Evolutionary conservation across 2,329 filamentous ascomycete species (phyloP).

Genomic region (Penicillium sp.): DNA sequence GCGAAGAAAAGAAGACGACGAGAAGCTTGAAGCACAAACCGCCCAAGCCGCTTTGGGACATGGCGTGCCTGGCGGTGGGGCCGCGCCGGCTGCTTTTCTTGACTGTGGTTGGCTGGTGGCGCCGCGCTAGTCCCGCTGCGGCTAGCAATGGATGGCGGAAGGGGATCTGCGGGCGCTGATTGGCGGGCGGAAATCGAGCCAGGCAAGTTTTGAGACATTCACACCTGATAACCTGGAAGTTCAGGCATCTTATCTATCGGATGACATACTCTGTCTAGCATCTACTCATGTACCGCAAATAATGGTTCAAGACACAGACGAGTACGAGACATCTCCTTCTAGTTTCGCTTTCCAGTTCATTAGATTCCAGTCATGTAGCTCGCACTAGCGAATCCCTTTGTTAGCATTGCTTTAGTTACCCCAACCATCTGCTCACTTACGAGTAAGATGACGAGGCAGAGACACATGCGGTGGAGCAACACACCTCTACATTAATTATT

Average conservation of each 20-base stretch:
- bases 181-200: not conserved
- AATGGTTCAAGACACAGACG: too few species aligned
- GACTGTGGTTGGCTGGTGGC: not conserved
- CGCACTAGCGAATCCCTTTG: not conserved
- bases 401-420: too few species aligned
- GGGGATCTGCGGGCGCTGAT: not conserved
- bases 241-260: too few species aligned
- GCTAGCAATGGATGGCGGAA: not conserved
- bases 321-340: too few species aligned
- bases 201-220: constrained; percentile 8
- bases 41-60: not conserved
- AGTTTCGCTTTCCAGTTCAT: too few species aligned
- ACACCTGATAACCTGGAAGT: not conserved
- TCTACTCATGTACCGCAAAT: too few species aligned
- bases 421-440: not conserved
- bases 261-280: too few species aligned
- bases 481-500: not conserved
- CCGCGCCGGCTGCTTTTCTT: not conserved
- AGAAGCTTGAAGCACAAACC: not conserved
- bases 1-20: not conserved
- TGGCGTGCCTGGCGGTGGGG: constrained; percentile 8
- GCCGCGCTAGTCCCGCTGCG: not conserved
- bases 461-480: not conserved
- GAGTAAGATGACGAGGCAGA: constrained; percentile 5
- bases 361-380: too few species aligned